Evolutionary conservation across 176 grass and related monocot genomes (phyloP), one percentile per base, ranked within the genome.

Genomic region (Avena atlantica): DNA sequence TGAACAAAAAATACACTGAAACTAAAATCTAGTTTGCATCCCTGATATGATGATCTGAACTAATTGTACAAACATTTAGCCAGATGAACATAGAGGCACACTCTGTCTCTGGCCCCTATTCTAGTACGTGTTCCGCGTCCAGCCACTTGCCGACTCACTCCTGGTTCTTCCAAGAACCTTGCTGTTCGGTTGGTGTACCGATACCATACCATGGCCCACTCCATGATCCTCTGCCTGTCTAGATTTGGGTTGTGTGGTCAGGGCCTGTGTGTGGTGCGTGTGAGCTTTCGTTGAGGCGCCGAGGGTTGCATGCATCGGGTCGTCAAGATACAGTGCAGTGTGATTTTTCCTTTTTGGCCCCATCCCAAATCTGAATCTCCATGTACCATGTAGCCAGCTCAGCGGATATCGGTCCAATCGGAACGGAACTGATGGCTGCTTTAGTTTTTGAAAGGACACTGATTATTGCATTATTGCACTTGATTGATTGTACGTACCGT

Each of bases 381-480:
- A 2, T 8, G 47, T 10, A 27, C 4, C 1, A 2, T 8, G 47
- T 10, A 27, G 24, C 79, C 25, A 68, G 47, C 25, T 12, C 79
- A 53, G 14, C 48, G 29, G 62, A 49, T 67, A 15, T 67, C 24
- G 1, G 8, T 20, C 79, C 61, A n/a, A 15, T 68, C 27, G 15
- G 71, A 50, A 0, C 25, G 71, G 44, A 15, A 74, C 71, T 9
- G 45, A 74, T 73, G 11, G 20, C 42, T 7, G 70, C 70, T 0
- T 48, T 74, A 27, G 71, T 23, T 74, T 47, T 50, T 6, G 21
- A 0, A 25, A 50, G 44, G 71, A 74, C 71, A 74, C 47, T 74
- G 71, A 5, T 74, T 74, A 45, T 23, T 74, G 73, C 48, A 76
- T 76, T 76, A 76, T 76, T 76, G 73, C 21, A 19, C 8, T 2